These are phyloP conservation scores for Apiospora hydei DNA, from an alignment of 2,329 filamentous ascomycete species.

Conservation along the genomic window DNA sequence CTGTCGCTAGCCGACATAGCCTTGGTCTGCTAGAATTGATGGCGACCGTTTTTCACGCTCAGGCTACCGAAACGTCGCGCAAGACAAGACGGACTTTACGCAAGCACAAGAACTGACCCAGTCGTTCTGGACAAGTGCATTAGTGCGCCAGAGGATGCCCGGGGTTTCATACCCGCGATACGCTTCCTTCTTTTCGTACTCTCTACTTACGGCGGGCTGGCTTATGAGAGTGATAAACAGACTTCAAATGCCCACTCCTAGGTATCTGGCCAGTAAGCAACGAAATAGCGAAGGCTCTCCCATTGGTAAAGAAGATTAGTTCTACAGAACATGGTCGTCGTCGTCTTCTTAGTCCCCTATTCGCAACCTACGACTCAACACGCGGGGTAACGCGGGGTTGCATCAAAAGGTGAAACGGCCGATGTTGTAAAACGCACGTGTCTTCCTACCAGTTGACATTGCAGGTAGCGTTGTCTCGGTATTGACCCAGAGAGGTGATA, in stretches of 20 bases:
- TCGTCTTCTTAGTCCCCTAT: neutral
- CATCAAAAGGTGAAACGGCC: neutral
- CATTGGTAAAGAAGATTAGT: neutral
- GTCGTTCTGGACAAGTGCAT: neutral
- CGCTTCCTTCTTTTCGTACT: neutral
- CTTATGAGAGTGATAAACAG: neutral
- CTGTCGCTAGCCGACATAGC: too few species aligned
- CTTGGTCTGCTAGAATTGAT: neutral
- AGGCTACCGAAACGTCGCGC: neutral
- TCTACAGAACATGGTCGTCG: neutral
- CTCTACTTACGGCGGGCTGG: neutral
- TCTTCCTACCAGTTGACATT: neutral
- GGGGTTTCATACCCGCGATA: neutral
- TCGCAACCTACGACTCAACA: neutral
- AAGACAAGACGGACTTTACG: neutral
- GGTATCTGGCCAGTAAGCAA: neutral
- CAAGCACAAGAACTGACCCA: neutral
- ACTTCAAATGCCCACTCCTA: neutral
- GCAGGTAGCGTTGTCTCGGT: neutral
- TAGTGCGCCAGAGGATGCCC: neutral
- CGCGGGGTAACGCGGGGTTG: conserved; percentile 11
- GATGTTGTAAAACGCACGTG: neutral
- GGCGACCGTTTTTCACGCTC: neutral
- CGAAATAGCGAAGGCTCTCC: neutral
- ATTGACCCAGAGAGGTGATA: neutral